These are phyloP conservation scores for Neurospora pannonica DNA, from an alignment of 495 filamentous ascomycete species.

Conservation along the genomic window DNA sequence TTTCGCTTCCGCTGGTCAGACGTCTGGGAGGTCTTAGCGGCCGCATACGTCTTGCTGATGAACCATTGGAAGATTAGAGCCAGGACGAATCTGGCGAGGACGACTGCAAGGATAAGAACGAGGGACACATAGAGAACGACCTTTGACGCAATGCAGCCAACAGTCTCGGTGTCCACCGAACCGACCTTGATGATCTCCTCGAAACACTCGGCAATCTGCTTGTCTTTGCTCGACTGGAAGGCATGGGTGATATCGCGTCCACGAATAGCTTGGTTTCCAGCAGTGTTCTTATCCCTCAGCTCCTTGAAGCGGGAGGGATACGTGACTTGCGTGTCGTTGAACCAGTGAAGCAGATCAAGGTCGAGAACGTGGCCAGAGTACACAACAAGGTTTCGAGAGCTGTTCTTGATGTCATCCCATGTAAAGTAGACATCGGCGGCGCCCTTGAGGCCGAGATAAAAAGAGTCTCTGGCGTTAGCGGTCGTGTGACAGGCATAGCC, in stretches of 20 bases:
- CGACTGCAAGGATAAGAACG: conserved; percentile 86
- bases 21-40: conserved; percentile 59
- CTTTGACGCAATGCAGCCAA: conserved; percentile 95
- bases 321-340: conserved; percentile 75
- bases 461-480: conserved; percentile 51
- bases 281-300: conserved; percentile 43
- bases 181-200: conserved; percentile 92
- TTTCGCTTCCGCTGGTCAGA: conserved; percentile 70
- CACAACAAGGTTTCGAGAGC: conserved; percentile 76
- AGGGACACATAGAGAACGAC: conserved; percentile 94
- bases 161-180: conserved; percentile 87
- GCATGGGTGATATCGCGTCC: conserved; percentile 88
- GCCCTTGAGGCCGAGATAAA: conserved; percentile 58
- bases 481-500: conserved; percentile 92
- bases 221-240: conserved; percentile 68
- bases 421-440: conserved; percentile 74
- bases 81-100: conserved; percentile 77
- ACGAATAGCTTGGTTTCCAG: conserved; percentile 58
- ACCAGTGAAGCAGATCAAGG: conserved; percentile 82
- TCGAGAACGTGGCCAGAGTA: conserved; percentile 93
- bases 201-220: conserved; percentile 73
- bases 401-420: conserved; percentile 90
- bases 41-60: conserved; percentile 69
- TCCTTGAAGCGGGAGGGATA: conserved; percentile 72
- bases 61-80: conserved; percentile 95